These are phyloP conservation scores for Thermomucor indicae-seudaticae DNA, from an alignment of 371 early-diverging fungal genomes.

Conservation along the genomic window DNA sequence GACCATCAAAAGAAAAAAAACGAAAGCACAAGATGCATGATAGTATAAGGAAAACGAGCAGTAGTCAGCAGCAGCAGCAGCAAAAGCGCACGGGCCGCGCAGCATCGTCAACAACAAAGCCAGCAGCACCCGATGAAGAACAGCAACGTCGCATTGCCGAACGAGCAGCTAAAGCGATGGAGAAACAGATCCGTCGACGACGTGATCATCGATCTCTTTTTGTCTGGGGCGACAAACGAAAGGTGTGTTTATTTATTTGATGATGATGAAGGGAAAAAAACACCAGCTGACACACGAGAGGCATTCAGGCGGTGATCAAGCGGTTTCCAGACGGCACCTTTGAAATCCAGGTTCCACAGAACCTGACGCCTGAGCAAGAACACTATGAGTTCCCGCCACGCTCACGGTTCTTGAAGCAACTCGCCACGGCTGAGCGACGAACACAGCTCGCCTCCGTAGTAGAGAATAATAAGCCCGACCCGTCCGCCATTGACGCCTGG, in stretches of 20 bases:
- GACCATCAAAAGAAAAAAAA: slow-evolving; percentile 22
- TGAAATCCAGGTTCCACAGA: slow-evolving; percentile 44
- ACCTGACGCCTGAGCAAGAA: slow-evolving; percentile 41
- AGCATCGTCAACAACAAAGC: too few species aligned
- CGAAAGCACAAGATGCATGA: too few species aligned
- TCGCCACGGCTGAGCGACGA: slow-evolving; percentile 28
- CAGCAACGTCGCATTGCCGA: slow-evolving; percentile 31
- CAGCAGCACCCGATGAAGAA: slow-evolving; percentile 24
- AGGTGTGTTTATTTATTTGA: slow-evolving; percentile 16
- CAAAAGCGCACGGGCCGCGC: slow-evolving; percentile 32
- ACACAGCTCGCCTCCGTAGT: slow-evolving; percentile 4
- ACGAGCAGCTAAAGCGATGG: slow-evolving; percentile 30
- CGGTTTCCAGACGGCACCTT: slow-evolving; percentile 37
- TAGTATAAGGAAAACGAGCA: too few species aligned
- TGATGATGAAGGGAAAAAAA: background rate
- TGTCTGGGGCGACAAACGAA: slow-evolving; percentile 38
- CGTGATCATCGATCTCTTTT: slow-evolving; percentile 25
- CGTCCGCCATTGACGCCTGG: slow-evolving; percentile 29
- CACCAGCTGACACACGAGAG: background rate
- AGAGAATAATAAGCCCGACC: slow-evolving; percentile 23
- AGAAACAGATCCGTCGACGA: slow-evolving; percentile 30
- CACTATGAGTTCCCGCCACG: slow-evolving; percentile 46
- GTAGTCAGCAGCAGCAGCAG: slow-evolving; percentile 19
- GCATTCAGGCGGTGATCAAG: slow-evolving; percentile 29
- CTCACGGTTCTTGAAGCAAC: slow-evolving; percentile 33